Evolutionary conservation across 768 basidiomycete genomes (phyloP), one percentile per base, ranked within the genome.

Genomic region (Lyophyllum atratum): DNA sequence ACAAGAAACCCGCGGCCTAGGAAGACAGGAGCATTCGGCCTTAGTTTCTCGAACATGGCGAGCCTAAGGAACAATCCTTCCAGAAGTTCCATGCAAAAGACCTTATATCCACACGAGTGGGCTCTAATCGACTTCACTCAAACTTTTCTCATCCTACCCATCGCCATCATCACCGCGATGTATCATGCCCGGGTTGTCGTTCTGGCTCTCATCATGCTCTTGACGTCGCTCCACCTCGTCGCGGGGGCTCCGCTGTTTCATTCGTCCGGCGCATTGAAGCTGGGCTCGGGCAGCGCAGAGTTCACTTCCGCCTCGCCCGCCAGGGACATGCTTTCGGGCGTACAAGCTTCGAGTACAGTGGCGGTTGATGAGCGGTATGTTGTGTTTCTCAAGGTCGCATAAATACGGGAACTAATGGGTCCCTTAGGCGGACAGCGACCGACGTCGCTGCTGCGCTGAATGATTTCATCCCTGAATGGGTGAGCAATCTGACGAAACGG

Each of bases 181-280:
- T 59, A 55, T 40, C 39, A 42, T 52, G 52, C 21, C 47, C 55
- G 55, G 17, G 40, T 50, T 60, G 22, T 56, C 29, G 39, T 60
- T 49, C 47, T 62, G 21, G 54, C 57, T 37, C 49, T 65, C 34
- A 40, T 62, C 48, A 45, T 63, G 24, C 45, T 62, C 51, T 45
- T 55, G 45, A 25, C 58, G 29, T 56, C 55, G 43, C 49, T 60
- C 26, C 60, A 55, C 0, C 22, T 50, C 10, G 56, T 31, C 1
- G 44, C 28, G 58, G 60, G 40, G 10, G 57, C 57, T 33, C 60
- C 60, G 15, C 44, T 59, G 25, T 29, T 48, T 6, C 55, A 49
- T 15, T 48, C 31, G 17, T 47, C 56, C 26, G 60, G 45, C 2
- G 12, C 43, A 34, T 53, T 52, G 33, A 43, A 22, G n/a, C 25